Evolutionary conservation across 2,329 filamentous ascomycete genomes (phyloP).

Genomic region (Clarireedia sp.): DNA sequence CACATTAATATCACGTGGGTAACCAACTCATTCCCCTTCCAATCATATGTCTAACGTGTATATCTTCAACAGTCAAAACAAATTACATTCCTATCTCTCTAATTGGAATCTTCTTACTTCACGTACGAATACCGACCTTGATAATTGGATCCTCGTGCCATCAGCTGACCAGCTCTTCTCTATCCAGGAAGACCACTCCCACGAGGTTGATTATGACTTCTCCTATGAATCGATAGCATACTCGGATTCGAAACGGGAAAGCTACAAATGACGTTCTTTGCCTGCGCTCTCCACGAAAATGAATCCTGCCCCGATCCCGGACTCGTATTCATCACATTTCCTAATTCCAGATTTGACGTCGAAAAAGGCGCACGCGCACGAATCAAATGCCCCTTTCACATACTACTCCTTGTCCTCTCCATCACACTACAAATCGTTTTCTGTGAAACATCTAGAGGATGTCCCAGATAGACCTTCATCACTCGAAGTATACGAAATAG

Average conservation of each 20-base stretch:
- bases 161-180: not conserved
- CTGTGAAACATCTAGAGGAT: not conserved
- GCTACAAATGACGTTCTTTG: not conserved
- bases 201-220: not conserved
- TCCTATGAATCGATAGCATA: not conserved
- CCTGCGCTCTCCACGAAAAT: not conserved
- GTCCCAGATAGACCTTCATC: not conserved
- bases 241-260: not conserved
- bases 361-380: not conserved
- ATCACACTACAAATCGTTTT: not conserved
- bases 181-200: not conserved
- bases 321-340: not conserved
- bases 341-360: not conserved
- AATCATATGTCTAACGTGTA: not conserved
- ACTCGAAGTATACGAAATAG: not conserved
- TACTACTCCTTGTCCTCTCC: not conserved
- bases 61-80: not conserved
- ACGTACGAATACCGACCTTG: not conserved
- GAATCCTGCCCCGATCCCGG: too few species aligned
- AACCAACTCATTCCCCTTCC: not conserved
- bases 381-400: not conserved
- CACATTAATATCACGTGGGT: conserved; percentile 5
- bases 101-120: conserved; percentile 6
- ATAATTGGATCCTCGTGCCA: not conserved
- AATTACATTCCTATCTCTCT: conserved; percentile 2